Percentiles rank a stretch among this genome's conserved stretches.
These are phyloP conservation scores for Mortierella hygrophila DNA, from an alignment of 192 early-diverging fungal genomes.

Conservation along the genomic window DNA sequence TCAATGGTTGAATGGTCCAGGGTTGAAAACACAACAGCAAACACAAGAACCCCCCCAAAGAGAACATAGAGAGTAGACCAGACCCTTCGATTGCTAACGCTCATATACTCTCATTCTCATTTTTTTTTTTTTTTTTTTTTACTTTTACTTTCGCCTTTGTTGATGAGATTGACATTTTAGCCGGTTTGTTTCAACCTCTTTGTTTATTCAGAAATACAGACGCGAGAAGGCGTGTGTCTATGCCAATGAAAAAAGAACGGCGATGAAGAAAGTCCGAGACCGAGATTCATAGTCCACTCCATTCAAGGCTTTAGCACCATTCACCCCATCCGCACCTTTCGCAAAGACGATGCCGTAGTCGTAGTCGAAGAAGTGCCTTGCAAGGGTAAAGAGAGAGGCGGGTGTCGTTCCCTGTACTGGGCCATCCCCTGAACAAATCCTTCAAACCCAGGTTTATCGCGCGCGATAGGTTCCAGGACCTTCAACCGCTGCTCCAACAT, in stretches of 20 bases:
- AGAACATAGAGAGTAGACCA: neutral
- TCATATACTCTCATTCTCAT: too few relatives aligned
- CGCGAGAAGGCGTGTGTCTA: neutral
- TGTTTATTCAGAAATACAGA: neutral
- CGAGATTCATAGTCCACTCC: neutral
- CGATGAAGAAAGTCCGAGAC: neutral
- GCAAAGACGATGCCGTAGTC: neutral
- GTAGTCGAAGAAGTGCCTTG: neutral
- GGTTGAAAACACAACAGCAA: neutral
- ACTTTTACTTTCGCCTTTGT: neutral
- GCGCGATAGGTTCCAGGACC: constrained; percentile 22
- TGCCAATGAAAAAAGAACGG: neutral
- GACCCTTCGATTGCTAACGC: too few relatives aligned
- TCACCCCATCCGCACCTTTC: neutral
- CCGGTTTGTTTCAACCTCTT: neutral
- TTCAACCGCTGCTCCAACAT: constrained; percentile 34
- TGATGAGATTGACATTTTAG: neutral
- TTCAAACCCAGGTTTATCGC: constrained; percentile 50
- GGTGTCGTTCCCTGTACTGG: constrained; percentile 33
- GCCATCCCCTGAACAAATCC: constrained; percentile 42
- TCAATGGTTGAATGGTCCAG: neutral
- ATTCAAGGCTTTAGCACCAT: neutral
- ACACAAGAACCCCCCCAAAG: too few relatives aligned
- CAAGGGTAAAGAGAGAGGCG: constrained; percentile 20
- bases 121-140: too few relatives aligned